Percentiles rank a stretch among this genome's conserved stretches.
Conservation (phyloP, 2,329 filamentous ascomycete genomes). For the Decorospora gaudefroyi region DNA sequence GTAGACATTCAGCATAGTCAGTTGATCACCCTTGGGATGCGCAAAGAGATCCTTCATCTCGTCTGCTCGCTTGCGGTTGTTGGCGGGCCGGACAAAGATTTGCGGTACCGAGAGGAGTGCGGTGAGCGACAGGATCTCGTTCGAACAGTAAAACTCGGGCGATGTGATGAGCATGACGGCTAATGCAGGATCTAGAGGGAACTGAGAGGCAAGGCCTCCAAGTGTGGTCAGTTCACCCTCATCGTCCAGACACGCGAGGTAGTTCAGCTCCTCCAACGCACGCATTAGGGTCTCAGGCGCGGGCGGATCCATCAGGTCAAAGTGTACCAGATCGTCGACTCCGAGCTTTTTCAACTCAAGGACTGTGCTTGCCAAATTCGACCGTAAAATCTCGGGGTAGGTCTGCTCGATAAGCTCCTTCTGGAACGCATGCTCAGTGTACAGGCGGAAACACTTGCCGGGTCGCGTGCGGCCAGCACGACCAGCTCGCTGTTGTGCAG, state of each 20-base stretch:
- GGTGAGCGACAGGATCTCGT: conserved; percentile 95
- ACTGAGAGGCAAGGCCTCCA: conserved; percentile 87
- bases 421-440: conserved; percentile 95
- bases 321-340: conserved; percentile 93
- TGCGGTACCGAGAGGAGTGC: conserved; percentile 92
- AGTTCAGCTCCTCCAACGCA: conserved; percentile 95
- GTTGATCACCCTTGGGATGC: conserved; percentile 90
- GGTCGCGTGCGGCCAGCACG: conserved; percentile 98
- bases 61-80: conserved; percentile 85
- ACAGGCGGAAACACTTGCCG: conserved; percentile 96
- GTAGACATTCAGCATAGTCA: conserved; percentile 96
- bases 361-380: conserved; percentile 92
- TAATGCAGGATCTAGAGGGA: conserved; percentile 89
- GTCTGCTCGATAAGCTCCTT: conserved; percentile 97
- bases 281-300: conserved; percentile 98
- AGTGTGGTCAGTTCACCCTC: conserved; percentile 89
- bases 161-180: conserved; percentile 98
- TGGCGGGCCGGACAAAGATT: conserved; percentile 85
- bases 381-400: conserved; percentile 92
- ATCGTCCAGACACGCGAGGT: conserved; percentile 92
- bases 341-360: conserved; percentile 97
- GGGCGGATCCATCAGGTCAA: conserved; percentile 97
- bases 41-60: conserved; percentile 96
- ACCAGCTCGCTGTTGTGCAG: conserved; percentile 94
- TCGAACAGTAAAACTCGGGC: conserved; percentile 97